Evolutionary conservation across 257 asterid species (phyloP), one percentile per base, ranked within the genome.

Genomic region (Solanum paucissectum): DNA sequence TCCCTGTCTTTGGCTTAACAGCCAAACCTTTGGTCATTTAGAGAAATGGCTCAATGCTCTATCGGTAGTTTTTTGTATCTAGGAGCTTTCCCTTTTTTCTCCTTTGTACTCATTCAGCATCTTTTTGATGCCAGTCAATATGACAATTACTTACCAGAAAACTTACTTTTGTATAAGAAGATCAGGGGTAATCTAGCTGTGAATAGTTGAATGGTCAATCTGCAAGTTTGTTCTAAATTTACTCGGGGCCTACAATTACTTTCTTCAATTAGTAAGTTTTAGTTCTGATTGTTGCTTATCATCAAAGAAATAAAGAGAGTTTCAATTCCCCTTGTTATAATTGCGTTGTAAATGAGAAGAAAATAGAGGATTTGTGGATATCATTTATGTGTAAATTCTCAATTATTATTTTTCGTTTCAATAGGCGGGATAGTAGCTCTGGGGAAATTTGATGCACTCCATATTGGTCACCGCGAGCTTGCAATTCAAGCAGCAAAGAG

Each of bases 381-480:
- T 82, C 52, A 71, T 40, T 46, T 60, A 32, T 86, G 64, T 87
- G 46, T 62, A 68, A 32, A 44, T 36, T 83, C 33, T 69, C 85
- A 36, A 72, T 87, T 86, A 38, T 86, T 89, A 18, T 87, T 46
- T 52, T 87, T 73, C 64, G 6, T 85, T 83, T 76, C 60, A 52
- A 88, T 83, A 95, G 99, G 99, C 69, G 99, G 98, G 77, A 91
- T 97, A 82, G 98, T 97, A 69, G 99, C 99, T 83, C 87, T 97
- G 89, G 99, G 99, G 86, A 97, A 95, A 93, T 97, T 97, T 88
- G 99, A 97, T 89, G 99, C 99, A 86, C 98, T 97, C 91, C 99
- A 97, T 89, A 93, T 95, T 79, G 99, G 99, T 90, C 99, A 97
- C 86, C 95, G 99, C 74, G 98, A 95, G 90, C 98, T 97, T 90